These are phyloP conservation scores for Leucaena leucocephala DNA, from an alignment of 306 rosid species.

Conservation along the genomic window DNA sequence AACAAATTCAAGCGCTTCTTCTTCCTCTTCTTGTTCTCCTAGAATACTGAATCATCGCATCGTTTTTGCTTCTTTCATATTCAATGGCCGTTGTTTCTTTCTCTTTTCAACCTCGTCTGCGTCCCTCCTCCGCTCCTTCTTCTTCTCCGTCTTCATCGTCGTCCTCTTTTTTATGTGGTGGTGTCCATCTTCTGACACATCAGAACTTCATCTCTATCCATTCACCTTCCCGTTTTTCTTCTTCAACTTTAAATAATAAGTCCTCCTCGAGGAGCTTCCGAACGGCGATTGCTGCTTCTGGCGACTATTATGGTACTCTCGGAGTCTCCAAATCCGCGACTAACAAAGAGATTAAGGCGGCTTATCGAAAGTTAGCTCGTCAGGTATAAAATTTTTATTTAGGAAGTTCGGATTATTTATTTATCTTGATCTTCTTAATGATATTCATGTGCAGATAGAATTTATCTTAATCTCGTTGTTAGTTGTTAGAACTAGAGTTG, in stretches of 20 bases:
- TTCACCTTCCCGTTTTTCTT: conserved; percentile 29
- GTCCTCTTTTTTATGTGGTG: conserved; percentile 44
- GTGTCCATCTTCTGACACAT: conserved; percentile 51
- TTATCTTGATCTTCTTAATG: neutral
- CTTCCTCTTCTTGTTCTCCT: conserved; percentile 10
- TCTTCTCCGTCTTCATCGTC: neutral
- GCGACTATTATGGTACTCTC: conserved; percentile 86
- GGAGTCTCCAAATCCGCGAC: conserved; percentile 83
- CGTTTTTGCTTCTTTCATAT: neutral
- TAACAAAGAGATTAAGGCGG: conserved; percentile 84
- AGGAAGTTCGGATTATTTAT: neutral
- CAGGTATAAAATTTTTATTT: conserved; percentile 64
- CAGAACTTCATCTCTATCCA: conserved; percentile 49
- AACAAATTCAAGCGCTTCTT: conserved; percentile 15
- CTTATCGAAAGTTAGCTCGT: conserved; percentile 93
- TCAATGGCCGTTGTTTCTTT: conserved; percentile 71
- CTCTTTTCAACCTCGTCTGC: conserved; percentile 52
- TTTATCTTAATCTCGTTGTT: neutral
- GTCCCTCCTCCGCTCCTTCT: conserved; percentile 36
- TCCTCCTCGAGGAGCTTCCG: conserved; percentile 50
- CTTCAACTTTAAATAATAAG: conserved; percentile 35
- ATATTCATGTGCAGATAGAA: neutral
- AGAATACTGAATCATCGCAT: conserved; percentile 13
- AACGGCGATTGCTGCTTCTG: conserved; percentile 66
- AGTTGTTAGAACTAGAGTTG: neutral